phyloP scores from a whole-genome alignment of 148 eudicot species.

The Silene uniflora region DNA sequence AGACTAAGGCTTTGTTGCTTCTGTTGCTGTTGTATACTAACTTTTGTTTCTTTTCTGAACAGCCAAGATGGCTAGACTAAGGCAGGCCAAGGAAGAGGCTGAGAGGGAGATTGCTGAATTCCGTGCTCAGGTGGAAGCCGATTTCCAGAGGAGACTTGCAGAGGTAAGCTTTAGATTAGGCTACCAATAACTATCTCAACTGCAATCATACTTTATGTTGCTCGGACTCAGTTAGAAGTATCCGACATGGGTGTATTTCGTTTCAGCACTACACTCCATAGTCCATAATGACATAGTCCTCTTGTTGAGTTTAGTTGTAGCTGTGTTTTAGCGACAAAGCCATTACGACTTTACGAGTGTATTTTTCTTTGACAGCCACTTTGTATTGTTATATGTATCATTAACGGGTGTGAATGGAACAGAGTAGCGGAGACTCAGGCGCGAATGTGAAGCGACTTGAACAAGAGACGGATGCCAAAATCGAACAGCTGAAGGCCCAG shows the following conservation, averaged over 20 bases:
- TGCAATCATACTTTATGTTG: background rate
- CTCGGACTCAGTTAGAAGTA: no score
- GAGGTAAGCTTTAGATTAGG: constrained; percentile 41
- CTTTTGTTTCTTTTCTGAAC: constrained; percentile 17
- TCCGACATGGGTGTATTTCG: no score
- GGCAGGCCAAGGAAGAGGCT: constrained; percentile 91
- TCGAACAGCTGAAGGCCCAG: constrained; percentile 58
- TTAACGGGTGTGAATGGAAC: constrained; percentile 23
- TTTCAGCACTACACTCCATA: background rate
- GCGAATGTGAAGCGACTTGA: constrained; percentile 97
- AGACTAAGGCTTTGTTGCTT: background rate
- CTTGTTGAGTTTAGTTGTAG: no score
- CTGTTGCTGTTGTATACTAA: background rate
- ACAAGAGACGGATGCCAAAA: constrained; percentile 69
- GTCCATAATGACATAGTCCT: no score
- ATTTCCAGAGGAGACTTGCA: constrained; percentile 63
- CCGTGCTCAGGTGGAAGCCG: constrained; percentile 81
- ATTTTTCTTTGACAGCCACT: background rate
- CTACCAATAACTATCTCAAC: background rate
- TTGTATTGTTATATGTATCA: background rate
- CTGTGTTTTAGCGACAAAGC: no score
- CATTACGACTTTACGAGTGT: no score
- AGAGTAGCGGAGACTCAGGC: constrained; percentile 95
- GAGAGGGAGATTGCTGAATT: constrained; percentile 82
- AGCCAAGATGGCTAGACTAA: constrained; percentile 84